Evolutionary conservation across 257 asterid genomes (phyloP), one percentile per base, ranked within the genome.

Genomic region (Solanum pennellii): DNA sequence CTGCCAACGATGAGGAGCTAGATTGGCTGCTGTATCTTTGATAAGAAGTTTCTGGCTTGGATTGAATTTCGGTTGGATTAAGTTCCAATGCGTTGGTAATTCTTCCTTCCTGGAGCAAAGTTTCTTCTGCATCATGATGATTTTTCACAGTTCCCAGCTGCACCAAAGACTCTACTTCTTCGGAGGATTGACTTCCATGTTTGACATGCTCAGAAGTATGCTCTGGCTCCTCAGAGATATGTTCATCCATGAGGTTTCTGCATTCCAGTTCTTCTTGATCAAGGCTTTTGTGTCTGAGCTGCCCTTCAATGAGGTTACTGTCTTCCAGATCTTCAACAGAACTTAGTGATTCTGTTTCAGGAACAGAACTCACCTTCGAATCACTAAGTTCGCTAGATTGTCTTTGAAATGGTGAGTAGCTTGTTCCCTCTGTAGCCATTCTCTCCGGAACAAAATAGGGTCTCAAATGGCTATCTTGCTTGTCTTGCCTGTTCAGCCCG

Each of bases 361-460:
- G 98, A 91, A 91, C 88, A 85, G 97, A 95, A 91, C 95, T 93
- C 75, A 87, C 94, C 89, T 94, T 95, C 37, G 99, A 96, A 49
- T 96, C 98, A 88, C 96, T 95, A 85, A 95, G 93, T 82, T 90
- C 98, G 88, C 98, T 96, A 16, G 90, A 91, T 84, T 95, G 98
- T 76, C 96, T 86, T 86, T 90, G 95, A 88, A 95, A 92, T 21
- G 88, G 74, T 52, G 95, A 89, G 89, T 90, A 93, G 94, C 94
- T 89, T 41, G 96, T 91, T 86, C 91, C 94, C 88, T 93, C 96
- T 3, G 93, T 89, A 90, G 87, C 86, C 68, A 90, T 86, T 74
- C 89, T 83, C 89, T 93, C 98, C 0, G 95, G 93, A 76, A 92
- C 89, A 92, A 95, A 95, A 88, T 88, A 95, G 5, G 99, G 97